Conservation (phyloP, 2,329 filamentous ascomycete species). For the Lasiodiplodia theobromae region DNA sequence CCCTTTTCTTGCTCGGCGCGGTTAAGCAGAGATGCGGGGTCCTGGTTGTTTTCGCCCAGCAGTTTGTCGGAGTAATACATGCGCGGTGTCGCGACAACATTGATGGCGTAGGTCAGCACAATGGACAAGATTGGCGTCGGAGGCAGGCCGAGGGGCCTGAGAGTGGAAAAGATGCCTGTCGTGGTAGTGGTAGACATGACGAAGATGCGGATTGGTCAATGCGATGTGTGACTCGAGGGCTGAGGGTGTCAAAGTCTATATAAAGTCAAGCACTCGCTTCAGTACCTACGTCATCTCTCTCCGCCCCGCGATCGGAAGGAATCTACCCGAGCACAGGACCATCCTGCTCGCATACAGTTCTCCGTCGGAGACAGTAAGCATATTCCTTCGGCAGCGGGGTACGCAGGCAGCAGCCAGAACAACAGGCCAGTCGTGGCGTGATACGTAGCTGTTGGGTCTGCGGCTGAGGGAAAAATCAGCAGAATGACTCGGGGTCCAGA, state of each 20-base stretch:
- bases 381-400: no score
- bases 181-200: conserved; percentile 4
- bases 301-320: neutral
- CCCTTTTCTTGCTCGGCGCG: conserved; percentile 25
- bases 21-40: neutral
- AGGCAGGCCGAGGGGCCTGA: conserved; percentile 12
- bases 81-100: conserved; percentile 18
- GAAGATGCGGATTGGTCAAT: neutral
- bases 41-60: conserved; percentile 23
- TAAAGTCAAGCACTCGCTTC: neutral
- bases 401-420: no score
- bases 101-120: conserved; percentile 24
- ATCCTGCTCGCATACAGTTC: no score
- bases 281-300: neutral
- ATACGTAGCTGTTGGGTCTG: no score
- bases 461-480: no score
- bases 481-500: no score
- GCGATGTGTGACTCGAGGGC: neutral
- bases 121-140: conserved; percentile 24
- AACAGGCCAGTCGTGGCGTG: neutral
- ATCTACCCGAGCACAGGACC: no score
- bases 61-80: conserved; percentile 19
- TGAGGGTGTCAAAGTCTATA: neutral
- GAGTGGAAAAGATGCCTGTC: conserved; percentile 16
- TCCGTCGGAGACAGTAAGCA: no score